Conservation (phyloP, 257 asterid species). For the Mitragyna speciosa region DNA sequence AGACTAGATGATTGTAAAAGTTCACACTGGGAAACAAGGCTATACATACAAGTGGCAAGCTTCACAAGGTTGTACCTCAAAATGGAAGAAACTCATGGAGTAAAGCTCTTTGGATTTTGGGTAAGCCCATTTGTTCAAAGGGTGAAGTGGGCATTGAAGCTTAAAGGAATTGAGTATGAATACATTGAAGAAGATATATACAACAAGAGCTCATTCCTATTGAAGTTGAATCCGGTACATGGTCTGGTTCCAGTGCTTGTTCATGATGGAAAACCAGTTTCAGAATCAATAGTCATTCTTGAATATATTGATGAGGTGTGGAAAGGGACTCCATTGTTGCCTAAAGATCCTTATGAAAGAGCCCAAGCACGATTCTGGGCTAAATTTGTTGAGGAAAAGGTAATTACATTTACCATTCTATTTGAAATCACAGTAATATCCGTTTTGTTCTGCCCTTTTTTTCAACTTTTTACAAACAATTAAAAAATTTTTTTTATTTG, state of each 20-base stretch:
- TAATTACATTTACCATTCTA: background rate
- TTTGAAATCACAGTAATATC: no score
- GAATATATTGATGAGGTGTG: conserved; percentile 47
- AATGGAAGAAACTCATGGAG: conserved; percentile 12
- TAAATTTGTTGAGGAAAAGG: conserved; percentile 4
- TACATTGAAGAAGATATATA: conserved; percentile 44
- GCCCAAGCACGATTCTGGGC: background rate
- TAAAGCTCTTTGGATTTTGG: conserved; percentile 44
- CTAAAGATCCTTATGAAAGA: conserved; percentile 21
- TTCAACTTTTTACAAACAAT: no score
- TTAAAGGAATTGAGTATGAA: conserved; percentile 42
- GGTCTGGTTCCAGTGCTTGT: conserved; percentile 42
- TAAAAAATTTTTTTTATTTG: no score
- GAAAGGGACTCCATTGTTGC: conserved; percentile 32
- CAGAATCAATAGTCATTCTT: conserved; percentile 37
- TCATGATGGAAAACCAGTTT: conserved; percentile 34
- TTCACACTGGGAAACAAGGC: background rate
- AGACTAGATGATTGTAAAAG: background rate
- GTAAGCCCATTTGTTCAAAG: conserved; percentile 40
- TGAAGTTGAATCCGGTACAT: conserved; percentile 35
- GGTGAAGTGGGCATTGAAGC: conserved; percentile 45
- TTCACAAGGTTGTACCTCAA: background rate
- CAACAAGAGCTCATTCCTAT: conserved; percentile 34
- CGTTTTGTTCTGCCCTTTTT: no score
- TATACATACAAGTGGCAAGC: background rate